These are phyloP conservation scores for Exophiala mesophila DNA, from an alignment of 2,329 filamentous ascomycete species.

Conservation along the genomic window DNA sequence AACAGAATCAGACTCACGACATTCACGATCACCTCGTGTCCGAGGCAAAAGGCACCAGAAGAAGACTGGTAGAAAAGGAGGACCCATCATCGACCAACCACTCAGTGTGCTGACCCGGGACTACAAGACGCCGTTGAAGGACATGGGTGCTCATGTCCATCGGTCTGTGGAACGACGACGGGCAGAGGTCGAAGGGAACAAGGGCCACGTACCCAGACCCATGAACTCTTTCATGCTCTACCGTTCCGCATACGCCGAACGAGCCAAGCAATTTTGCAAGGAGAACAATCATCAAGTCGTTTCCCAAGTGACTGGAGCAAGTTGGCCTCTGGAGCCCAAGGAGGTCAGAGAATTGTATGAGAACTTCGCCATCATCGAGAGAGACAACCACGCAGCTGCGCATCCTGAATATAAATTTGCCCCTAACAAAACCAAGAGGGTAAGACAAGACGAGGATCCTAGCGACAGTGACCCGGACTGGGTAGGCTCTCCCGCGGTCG, in stretches of 20 bases:
- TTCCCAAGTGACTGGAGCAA: conserved; percentile 77
- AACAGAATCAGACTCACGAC: conserved; percentile 14
- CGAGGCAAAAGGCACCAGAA: conserved; percentile 23
- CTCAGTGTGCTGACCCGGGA: conserved; percentile 67
- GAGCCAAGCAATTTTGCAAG: conserved; percentile 73
- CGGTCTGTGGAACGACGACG: conserved; percentile 62
- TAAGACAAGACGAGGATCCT: conserved; percentile 35
- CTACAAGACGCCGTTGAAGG: conserved; percentile 58
- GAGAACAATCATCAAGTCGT: conserved; percentile 93
- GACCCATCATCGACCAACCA: conserved; percentile 52
- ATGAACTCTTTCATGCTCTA: conserved; percentile 99
- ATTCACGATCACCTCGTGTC: conserved; percentile 36
- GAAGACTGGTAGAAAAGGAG: conserved; percentile 24
- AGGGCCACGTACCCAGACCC: conserved; percentile 78
- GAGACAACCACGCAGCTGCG: conserved; percentile 75
- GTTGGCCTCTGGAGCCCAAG: conserved; percentile 78
- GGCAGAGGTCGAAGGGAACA: conserved; percentile 64
- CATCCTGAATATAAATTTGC: conserved; percentile 94
- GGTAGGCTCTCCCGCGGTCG: conserved; percentile 21
- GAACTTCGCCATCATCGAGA: conserved; percentile 71
- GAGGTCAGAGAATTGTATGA: conserved; percentile 71
- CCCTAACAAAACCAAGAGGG: conserved; percentile 65
- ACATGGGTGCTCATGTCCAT: conserved; percentile 77
- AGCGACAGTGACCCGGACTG: conserved; percentile 31
- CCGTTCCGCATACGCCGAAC: conserved; percentile 82